Evolutionary conservation across 305 asterid genomes (phyloP), one percentile per base, ranked within the genome.

Genomic region (Coffea humblotiana): DNA sequence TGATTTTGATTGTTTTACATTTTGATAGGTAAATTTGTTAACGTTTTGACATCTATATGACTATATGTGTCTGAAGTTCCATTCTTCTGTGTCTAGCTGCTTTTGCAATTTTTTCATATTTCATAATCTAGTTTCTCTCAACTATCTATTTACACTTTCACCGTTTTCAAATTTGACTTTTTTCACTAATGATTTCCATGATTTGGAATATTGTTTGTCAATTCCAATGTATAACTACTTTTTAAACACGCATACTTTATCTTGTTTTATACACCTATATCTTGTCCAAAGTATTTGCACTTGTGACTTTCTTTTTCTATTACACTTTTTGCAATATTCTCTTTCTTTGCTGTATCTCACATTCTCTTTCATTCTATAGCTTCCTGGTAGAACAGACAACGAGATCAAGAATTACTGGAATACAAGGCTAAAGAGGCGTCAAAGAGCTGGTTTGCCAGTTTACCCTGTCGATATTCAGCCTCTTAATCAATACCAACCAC

Each of bases 401-500:
- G 88, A 85, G 19, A 85, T 85, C 21, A 85, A 85, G 77, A 85
- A 85, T 65, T 83, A 85, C 2, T 85, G 86, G 88, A 85, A 85
- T 51, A 85, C 86, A 6, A 83, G 86, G 10, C 69, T 85, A 77
- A 85, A 83, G 76, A 85, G 88, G 77, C 78, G 86, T 25, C 86
- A 80, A 40, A 78, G 88, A 68, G 88, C 86, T 3, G 86, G 88
- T n/a, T 74, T 85, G 77, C 86, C 86, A 0, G 65, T 82, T 48
- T 93, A 93, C 84, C 95, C 98, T 74, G 84, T 84, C 40, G 89
- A 90, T 25, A 71, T 47, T 6, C 78, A 64, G 69, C 73, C 81
- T 66, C 64, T 51, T 25, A 70, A 8, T 45, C 51, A 19, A 4
- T 51, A 82, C 19, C 74, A 81, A 10, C 84, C 71, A 8, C 52